phyloP scores from a whole-genome alignment of 441 rosid genomes.

The Populus hybrid region DNA sequence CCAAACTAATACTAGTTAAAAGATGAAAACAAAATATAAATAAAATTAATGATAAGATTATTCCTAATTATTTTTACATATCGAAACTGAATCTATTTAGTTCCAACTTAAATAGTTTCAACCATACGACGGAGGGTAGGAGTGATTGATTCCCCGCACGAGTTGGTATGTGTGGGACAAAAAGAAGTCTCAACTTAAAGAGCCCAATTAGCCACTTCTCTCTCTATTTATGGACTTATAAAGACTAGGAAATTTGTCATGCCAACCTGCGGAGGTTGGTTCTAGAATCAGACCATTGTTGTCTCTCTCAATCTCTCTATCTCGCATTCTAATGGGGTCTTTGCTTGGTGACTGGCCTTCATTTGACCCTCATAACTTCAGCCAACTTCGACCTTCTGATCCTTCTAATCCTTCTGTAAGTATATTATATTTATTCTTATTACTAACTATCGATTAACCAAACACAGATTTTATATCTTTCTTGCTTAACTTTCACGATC shows the following conservation, averaged over 20 bases:
- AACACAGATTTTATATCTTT: not conserved
- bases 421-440: not conserved
- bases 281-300: constrained; percentile 7
- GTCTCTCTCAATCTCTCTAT: constrained; percentile 10
- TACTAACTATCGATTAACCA: not conserved
- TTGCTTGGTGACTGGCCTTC: constrained; percentile 76
- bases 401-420: constrained; percentile 79
- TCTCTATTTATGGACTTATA: not conserved
- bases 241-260: not conserved
- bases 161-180: not conserved
- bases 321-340: constrained; percentile 57
- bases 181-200: not conserved
- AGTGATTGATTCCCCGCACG: not conserved
- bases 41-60: no score
- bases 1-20: no score
- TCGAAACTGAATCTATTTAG: no score
- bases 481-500: not conserved
- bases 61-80: no score
- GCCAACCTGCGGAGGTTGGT: not conserved
- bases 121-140: no score
- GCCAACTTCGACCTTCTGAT: constrained; percentile 85
- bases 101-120: no score
- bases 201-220: no score
- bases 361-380: constrained; percentile 78
- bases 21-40: no score